Percentiles rank a stretch among this genome's conserved stretches.
phyloP scores from a whole-genome alignment of 352 stramenopile genomes.

The Phytophthora megakarya region DNA sequence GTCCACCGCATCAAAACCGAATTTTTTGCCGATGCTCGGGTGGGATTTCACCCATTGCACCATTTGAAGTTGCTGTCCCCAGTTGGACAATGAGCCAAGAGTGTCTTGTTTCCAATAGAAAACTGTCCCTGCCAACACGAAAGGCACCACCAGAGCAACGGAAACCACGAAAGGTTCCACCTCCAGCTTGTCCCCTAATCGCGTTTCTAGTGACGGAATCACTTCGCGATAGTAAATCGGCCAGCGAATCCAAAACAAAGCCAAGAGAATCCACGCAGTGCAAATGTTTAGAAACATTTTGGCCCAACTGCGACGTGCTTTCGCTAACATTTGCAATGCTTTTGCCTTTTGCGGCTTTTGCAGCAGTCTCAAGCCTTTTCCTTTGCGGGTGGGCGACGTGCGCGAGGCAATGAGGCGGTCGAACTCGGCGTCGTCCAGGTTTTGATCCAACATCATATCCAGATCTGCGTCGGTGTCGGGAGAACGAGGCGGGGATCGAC shows the following conservation, averaged over 20 bases:
- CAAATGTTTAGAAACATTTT: constrained; percentile 22
- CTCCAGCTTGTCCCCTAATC: constrained; percentile 44
- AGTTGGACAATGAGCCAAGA: constrained; percentile 16
- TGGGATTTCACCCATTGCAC: constrained; percentile 37
- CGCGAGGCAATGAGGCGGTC: constrained; percentile 20
- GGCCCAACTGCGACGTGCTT: constrained; percentile 14
- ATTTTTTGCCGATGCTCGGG: constrained; percentile 20
- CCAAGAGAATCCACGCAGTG: constrained; percentile 39
- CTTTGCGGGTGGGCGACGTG: constrained; percentile 7
- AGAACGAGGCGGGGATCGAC: constrained; percentile 23
- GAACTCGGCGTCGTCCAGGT: constrained; percentile 27
- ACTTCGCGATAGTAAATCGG: constrained; percentile 47
- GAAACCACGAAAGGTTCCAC: constrained; percentile 54
- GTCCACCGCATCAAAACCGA: constrained; percentile 57
- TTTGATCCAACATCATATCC: constrained; percentile 26
- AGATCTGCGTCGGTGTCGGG: constrained; percentile 25
- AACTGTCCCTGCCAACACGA: constrained; percentile 38
- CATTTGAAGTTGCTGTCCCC: constrained; percentile 16
- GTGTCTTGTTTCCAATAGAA: constrained; percentile 48
- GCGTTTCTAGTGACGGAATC: constrained; percentile 29
- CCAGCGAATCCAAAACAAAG: constrained; percentile 58
- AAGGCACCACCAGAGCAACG: constrained; percentile 43
- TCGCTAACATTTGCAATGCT: constrained; percentile 32
- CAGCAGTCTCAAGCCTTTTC: constrained; percentile 29
- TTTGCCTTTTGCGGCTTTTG: constrained; percentile 30